These are phyloP conservation scores for Usnea hakonensis DNA, from an alignment of 495 filamentous ascomycete species.

Conservation along the genomic window DNA sequence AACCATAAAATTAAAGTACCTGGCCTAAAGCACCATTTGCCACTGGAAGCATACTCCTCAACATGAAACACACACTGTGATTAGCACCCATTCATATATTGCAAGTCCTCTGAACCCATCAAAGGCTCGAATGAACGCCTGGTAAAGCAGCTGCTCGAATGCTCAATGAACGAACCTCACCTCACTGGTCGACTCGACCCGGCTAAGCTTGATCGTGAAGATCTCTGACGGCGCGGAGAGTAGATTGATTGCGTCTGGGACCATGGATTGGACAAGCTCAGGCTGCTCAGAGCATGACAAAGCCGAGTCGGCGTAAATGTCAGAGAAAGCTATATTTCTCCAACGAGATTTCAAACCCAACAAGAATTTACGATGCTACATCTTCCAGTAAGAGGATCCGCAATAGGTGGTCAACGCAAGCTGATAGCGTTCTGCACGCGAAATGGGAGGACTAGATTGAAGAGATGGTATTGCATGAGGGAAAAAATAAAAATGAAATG, in stretches of 20 bases:
- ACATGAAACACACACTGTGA: slow-evolving; percentile 29
- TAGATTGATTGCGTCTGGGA: slow-evolving; percentile 34
- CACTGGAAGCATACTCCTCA: slow-evolving; percentile 18
- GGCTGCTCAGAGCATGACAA: neutral
- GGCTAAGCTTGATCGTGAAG: slow-evolving; percentile 31
- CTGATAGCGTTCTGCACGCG: slow-evolving; percentile 26
- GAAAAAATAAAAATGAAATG: too few species aligned
- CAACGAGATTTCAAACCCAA: slow-evolving; percentile 19
- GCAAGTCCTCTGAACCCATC: slow-evolving; percentile 31
- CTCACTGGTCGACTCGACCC: slow-evolving; percentile 29
- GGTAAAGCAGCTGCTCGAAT: slow-evolving; percentile 39
- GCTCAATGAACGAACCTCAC: slow-evolving; percentile 31
- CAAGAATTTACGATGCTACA: slow-evolving; percentile 25
- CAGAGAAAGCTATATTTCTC: slow-evolving; percentile 15
- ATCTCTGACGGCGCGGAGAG: slow-evolving; percentile 32
- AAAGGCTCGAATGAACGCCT: slow-evolving; percentile 39
- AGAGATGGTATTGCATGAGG: slow-evolving; percentile 28
- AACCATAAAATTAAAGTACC: slow-evolving; percentile 25
- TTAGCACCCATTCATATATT: slow-evolving; percentile 30
- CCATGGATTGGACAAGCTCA: slow-evolving; percentile 23
- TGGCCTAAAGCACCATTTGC: slow-evolving; percentile 24
- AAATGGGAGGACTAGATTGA: slow-evolving; percentile 30
- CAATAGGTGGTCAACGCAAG: slow-evolving; percentile 29
- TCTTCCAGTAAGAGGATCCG: slow-evolving; percentile 34
- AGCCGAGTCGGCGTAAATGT: slow-evolving; percentile 16